Evolutionary conservation across 257 asterid species (phyloP).

Genomic region (Hygrophila difformis): DNA sequence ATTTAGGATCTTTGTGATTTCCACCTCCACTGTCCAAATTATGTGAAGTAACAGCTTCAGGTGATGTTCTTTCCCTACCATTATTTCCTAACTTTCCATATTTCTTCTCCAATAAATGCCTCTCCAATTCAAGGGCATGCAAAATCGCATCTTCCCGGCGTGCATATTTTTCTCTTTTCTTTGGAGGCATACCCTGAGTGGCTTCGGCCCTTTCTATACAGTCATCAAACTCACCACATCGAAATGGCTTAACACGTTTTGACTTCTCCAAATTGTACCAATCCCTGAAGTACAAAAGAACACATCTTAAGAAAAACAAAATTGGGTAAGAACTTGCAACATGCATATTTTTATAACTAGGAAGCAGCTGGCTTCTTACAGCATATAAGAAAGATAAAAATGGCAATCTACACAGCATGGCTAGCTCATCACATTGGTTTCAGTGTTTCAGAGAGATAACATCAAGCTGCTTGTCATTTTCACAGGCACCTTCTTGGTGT

Average conservation of each 20-base stretch:
- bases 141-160: constrained; percentile 97
- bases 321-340: constrained; percentile 1
- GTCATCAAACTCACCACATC: constrained; percentile 92
- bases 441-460: too few species aligned
- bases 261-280: constrained; percentile 99
- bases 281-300: constrained; percentile 38
- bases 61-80: constrained; percentile 33
- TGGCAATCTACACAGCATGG: too few species aligned
- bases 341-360: constrained; percentile 8
- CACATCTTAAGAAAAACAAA: constrained; percentile 11
- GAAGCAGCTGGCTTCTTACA: neutral
- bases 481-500: neutral
- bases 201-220: constrained; percentile 98
- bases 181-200: constrained; percentile 87
- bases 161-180: constrained; percentile 98
- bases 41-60: constrained; percentile 42
- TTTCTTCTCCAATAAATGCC: constrained; percentile 55
- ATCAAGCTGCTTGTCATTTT: neutral
- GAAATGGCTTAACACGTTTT: constrained; percentile 87
- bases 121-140: constrained; percentile 97
- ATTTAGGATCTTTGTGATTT: constrained; percentile 22
- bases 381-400: too few species aligned
- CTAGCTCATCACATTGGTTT: too few species aligned
- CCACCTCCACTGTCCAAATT: constrained; percentile 36
- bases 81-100: constrained; percentile 49